Conservation (phyloP, 129 eudicot genomes). For the Helichrysum umbraculigerum region DNA sequence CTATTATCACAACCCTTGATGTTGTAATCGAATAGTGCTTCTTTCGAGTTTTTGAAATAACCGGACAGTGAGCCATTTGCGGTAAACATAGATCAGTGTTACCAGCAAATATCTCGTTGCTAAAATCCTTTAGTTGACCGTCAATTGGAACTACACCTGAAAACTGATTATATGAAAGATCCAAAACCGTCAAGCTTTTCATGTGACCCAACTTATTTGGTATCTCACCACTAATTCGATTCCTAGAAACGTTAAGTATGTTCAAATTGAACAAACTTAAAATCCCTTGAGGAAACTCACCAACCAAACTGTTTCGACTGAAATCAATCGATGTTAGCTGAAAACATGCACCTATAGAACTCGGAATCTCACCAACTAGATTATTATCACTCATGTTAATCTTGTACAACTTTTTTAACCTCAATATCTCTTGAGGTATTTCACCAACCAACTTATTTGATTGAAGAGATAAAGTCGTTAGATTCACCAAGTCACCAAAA, state of each 20-base stretch:
- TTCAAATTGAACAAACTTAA: slow-evolving; percentile 46
- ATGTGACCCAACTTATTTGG: slow-evolving; percentile 65
- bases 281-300: slow-evolving; percentile 56
- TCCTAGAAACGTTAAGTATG: slow-evolving; percentile 60
- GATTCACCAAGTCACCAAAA: slow-evolving; percentile 47
- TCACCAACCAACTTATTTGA: slow-evolving; percentile 54
- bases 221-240: slow-evolving; percentile 57
- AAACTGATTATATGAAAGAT: slow-evolving; percentile 72
- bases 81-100: slow-evolving; percentile 75
- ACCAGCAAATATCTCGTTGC: slow-evolving; percentile 54
- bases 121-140: slow-evolving; percentile 61
- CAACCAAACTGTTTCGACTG: slow-evolving; percentile 58
- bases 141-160: slow-evolving; percentile 56
- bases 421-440: slow-evolving; percentile 51
- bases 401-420: slow-evolving; percentile 41
- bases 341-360: slow-evolving; percentile 39
- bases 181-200: slow-evolving; percentile 59
- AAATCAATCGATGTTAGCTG: slow-evolving; percentile 63
- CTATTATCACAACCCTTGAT: slow-evolving; percentile 34
- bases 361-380: slow-evolving; percentile 60
- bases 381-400: slow-evolving; percentile 57
- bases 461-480: slow-evolving; percentile 48
- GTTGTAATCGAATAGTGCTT: slow-evolving; percentile 26
- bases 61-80: slow-evolving; percentile 39
- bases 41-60: slow-evolving; percentile 7